phyloP scores from a whole-genome alignment of 1,284 basidiomycete genomes.

The Stereum hirsutum region DNA sequence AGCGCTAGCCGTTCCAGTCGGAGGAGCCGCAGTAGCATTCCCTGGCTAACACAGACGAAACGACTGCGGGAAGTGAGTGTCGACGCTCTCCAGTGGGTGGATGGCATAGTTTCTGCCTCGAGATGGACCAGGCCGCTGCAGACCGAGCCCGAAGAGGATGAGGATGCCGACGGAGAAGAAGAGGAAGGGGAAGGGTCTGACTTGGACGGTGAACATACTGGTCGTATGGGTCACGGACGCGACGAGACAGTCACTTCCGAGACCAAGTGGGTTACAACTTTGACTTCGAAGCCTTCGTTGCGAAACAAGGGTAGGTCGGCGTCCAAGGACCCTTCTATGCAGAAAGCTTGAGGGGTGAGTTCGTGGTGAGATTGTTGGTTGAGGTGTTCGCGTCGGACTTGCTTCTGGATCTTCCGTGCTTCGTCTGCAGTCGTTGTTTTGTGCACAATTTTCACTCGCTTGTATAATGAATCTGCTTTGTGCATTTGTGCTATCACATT shows the following conservation, averaged over 20 bases:
- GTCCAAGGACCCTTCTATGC: slow-evolving; percentile 3
- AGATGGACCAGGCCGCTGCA: slow-evolving; percentile 28
- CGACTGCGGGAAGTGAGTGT: slow-evolving; percentile 52
- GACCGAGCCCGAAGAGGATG: slow-evolving; percentile 13
- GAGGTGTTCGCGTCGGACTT: no score
- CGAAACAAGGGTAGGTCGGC: slow-evolving; percentile 39
- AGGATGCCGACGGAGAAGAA: slow-evolving; percentile 26
- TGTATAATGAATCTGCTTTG: slow-evolving; percentile 6
- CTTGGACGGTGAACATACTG: slow-evolving; percentile 17
- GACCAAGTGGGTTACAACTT: slow-evolving; percentile 31
- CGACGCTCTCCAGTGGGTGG: slow-evolving; percentile 56
- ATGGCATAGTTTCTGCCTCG: slow-evolving; percentile 45
- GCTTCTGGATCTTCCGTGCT: no score
- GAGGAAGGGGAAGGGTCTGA: slow-evolving; percentile 1
- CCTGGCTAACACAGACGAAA: slow-evolving; percentile 46
- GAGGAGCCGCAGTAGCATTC: slow-evolving; percentile 31
- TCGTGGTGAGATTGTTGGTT: background rate
- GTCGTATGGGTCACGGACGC: no score
- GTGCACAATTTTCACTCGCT: background rate
- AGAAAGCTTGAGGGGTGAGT: slow-evolving; percentile 1
- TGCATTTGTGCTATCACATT: slow-evolving; percentile 1
- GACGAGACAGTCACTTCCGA: slow-evolving; percentile 21
- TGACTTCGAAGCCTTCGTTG: slow-evolving; percentile 58
- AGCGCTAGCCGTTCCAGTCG: slow-evolving; percentile 26
- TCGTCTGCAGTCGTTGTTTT: no score